Conservation (phyloP, 1,284 basidiomycete species). For the Mycena citricolor region DNA sequence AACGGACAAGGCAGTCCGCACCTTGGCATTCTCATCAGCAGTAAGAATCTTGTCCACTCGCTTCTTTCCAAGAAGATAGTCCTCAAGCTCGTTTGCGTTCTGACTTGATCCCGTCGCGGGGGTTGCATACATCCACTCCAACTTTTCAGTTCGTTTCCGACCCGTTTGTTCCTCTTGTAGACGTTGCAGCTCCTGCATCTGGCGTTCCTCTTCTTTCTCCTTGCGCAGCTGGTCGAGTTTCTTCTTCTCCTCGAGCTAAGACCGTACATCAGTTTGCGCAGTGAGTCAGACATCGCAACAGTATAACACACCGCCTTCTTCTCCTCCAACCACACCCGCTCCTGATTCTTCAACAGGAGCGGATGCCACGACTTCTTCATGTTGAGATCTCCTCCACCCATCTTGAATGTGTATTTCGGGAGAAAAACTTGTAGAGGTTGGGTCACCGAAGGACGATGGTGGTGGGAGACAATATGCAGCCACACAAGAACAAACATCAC, state of each 20-base stretch:
- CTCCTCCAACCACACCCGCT: constrained; percentile 98
- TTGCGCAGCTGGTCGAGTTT: constrained; percentile 94
- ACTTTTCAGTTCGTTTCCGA: constrained; percentile 87
- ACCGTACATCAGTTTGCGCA: constrained; percentile 19
- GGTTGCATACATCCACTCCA: constrained; percentile 99
- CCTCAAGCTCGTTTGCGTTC: constrained; percentile 91
- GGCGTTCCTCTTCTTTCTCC: constrained; percentile 96
- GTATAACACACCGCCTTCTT: constrained; percentile 79
- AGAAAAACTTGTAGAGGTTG: constrained; percentile 14
- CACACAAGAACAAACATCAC: constrained; percentile 1
- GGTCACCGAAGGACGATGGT: constrained; percentile 8
- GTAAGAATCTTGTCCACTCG: constrained; percentile 94
- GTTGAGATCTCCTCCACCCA: constrained; percentile 94
- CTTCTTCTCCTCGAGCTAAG: constrained; percentile 94
- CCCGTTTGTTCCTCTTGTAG: constrained; percentile 94
- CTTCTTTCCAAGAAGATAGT: constrained; percentile 98
- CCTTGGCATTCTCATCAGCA: constrained; percentile 86
- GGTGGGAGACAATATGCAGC: constrained; percentile 12
- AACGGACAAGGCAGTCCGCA: constrained; percentile 35
- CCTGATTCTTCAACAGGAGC: constrained; percentile 97
- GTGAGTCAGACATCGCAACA: constrained; percentile 2
- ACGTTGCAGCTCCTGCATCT: constrained; percentile 93
- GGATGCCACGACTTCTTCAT: constrained; percentile 99
- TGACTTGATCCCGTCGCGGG: constrained; percentile 82
- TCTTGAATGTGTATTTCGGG: constrained; percentile 51